Evolutionary conservation across 2,329 filamentous ascomycete genomes (phyloP).

Genomic region (Talaromyces pinophilus): DNA sequence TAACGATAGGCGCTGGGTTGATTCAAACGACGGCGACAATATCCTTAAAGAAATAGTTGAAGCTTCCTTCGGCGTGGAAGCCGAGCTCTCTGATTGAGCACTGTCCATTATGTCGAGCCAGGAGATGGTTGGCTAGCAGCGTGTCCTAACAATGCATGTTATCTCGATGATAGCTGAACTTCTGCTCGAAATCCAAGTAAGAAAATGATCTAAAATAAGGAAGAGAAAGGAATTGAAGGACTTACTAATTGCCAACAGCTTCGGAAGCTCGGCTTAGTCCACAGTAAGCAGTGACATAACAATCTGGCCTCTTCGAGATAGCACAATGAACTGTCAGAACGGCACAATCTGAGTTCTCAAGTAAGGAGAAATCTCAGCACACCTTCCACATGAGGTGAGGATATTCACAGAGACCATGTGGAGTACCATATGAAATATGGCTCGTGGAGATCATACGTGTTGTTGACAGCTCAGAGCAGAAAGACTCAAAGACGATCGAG

Average conservation of each 20-base stretch:
- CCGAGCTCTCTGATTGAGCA: neutral
- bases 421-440: neutral
- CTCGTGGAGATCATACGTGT: neutral
- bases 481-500: neutral
- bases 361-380: neutral
- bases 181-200: neutral
- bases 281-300: slow-evolving; percentile 8
- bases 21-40: slow-evolving; percentile 44
- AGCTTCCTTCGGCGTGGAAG: neutral
- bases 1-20: slow-evolving; percentile 42
- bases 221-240: neutral
- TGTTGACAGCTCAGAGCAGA: slow-evolving; percentile 1
- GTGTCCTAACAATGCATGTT: neutral
- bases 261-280: slow-evolving; percentile 2
- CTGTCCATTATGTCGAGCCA: slow-evolving; percentile 7
- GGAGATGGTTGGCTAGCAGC: neutral
- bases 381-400: neutral
- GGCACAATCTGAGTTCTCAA: neutral
- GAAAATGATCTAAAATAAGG: neutral
- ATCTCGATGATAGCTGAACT: neutral
- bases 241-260: slow-evolving; percentile 8
- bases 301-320: slow-evolving; percentile 17
- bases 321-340: neutral
- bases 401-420: neutral
- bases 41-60: slow-evolving; percentile 35